Conservation (phyloP, 192 early-diverging fungal species). For the Cladochytrium replicatum region DNA sequence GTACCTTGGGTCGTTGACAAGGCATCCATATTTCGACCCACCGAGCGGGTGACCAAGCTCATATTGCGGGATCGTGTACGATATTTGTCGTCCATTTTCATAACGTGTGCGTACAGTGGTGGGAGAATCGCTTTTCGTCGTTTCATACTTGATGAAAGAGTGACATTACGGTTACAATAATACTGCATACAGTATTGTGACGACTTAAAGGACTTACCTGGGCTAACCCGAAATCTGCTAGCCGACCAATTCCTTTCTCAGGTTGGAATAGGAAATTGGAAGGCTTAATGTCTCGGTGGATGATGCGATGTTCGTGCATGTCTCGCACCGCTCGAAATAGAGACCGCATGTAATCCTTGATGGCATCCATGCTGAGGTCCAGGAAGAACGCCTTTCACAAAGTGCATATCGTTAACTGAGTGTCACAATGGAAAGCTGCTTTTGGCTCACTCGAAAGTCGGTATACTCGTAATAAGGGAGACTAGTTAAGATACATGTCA, state of each 20-base stretch:
- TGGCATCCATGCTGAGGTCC: conserved; percentile 50
- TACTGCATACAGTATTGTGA: too few relatives aligned
- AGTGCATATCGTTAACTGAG: too few relatives aligned
- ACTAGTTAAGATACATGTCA: conserved; percentile 7
- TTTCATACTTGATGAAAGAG: too few relatives aligned
- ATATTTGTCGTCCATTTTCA: too few relatives aligned
- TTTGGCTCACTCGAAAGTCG: conserved; percentile 58
- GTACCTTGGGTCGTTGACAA: conserved; percentile 46
- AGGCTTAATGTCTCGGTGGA: conserved; percentile 93
- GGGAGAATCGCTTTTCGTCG: too few relatives aligned
- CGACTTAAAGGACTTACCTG: conserved; percentile 32
- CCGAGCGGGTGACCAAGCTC: neutral
- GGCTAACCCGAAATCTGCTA: conserved; percentile 91
- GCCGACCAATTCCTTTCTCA: conserved; percentile 55
- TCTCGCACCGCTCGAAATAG: conserved; percentile 62
- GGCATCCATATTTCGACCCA: conserved; percentile 23
- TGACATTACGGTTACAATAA: too few relatives aligned
- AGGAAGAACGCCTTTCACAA: conserved; percentile 49
- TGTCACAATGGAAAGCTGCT: too few relatives aligned
- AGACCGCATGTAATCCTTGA: conserved; percentile 64
- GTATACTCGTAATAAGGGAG: conserved; percentile 77
- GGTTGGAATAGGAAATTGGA: conserved; percentile 83
- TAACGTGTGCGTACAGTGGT: too few relatives aligned
- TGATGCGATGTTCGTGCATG: conserved; percentile 58
- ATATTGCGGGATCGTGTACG: too few relatives aligned